A percentile compares a stretch with the other conserved stretches of the same genome.
These are phyloP conservation scores for Helenozyma baotianmanensis DNA, from an alignment of 805 yeast genomes.

Conservation along the genomic window DNA sequence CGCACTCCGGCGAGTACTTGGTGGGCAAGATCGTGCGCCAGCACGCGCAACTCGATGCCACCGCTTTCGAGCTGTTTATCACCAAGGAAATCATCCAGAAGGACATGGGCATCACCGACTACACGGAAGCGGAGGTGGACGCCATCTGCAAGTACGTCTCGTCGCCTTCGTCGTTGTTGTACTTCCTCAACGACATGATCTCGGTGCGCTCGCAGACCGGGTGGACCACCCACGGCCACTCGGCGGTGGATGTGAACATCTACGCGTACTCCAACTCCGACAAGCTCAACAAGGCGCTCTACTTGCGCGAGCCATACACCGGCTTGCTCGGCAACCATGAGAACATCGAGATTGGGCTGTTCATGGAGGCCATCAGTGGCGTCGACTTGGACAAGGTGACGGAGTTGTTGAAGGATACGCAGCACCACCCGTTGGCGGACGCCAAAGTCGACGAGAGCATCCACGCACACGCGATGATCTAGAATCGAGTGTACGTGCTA, in stretches of 20 bases:
- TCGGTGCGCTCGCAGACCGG: conserved; percentile 84
- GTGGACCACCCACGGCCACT: conserved; percentile 96
- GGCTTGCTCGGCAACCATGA: conserved; percentile 76
- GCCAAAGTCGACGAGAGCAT: background rate
- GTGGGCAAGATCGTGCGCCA: conserved; percentile 39
- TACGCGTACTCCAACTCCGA: conserved; percentile 70
- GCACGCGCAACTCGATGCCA: conserved; percentile 32
- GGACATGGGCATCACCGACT: conserved; percentile 66
- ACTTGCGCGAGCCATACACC: conserved; percentile 22
- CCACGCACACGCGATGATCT: conserved; percentile 1
- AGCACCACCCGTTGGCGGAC: conserved; percentile 36
- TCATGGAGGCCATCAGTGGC: conserved; percentile 54
- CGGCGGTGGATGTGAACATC: conserved; percentile 92
- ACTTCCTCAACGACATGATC: conserved; percentile 62
- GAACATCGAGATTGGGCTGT: conserved; percentile 78
- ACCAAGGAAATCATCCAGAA: conserved; percentile 49
- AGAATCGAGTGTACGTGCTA: background rate
- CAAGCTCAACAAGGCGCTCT: conserved; percentile 33
- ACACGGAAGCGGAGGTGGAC: conserved; percentile 46
- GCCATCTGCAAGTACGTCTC: conserved; percentile 13
- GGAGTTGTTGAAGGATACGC: conserved; percentile 42
- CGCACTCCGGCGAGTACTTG: conserved; percentile 74
- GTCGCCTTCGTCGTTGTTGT: conserved; percentile 38
- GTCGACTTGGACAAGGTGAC: conserved; percentile 49
- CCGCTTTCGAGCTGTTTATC: conserved; percentile 22